Evolutionary conservation across 1,139 yeast genomes (phyloP).

Genomic region (Suhomyces ambrosiae): DNA sequence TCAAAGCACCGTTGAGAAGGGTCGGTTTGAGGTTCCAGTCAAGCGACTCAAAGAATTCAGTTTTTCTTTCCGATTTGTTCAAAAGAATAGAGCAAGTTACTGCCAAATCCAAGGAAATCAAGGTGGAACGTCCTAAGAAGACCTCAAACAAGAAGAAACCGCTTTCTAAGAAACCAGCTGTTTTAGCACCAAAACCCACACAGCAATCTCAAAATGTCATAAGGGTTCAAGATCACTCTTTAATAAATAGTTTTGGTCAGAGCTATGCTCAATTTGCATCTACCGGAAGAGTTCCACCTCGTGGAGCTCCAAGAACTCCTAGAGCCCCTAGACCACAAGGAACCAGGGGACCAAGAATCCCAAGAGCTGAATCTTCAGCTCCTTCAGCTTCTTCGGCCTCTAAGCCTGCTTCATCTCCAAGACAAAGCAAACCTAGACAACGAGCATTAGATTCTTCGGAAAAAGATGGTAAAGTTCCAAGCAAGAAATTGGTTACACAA

Average conservation of each 20-base stretch:
- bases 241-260: conserved; percentile 15
- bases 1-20: conserved; percentile 10
- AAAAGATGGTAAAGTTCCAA: conserved; percentile 13
- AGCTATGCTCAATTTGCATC: conserved; percentile 10
- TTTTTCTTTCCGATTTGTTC: conserved; percentile 33
- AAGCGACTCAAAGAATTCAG: conserved; percentile 17
- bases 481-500: conserved; percentile 19
- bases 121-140: conserved; percentile 14
- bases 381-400: conserved; percentile 5
- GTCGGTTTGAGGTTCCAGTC: conserved; percentile 19
- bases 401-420: conserved; percentile 8
- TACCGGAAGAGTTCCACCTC: conserved; percentile 5
- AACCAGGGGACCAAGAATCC: conserved; percentile 7
- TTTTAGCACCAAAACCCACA: conserved; percentile 2
- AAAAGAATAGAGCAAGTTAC: conserved; percentile 39
- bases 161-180: conserved; percentile 2
- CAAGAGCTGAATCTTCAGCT: conserved; percentile 5
- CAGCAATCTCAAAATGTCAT: conserved; percentile 11
- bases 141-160: conserved; percentile 10
- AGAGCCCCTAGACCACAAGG: conserved; percentile 10
- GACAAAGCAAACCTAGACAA: conserved; percentile 9
- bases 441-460: conserved; percentile 4
- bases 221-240: conserved; percentile 14
- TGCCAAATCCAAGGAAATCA: conserved; percentile 18
- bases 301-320: conserved; percentile 7